Evolutionary conservation across 2,329 filamentous ascomycete genomes (phyloP), one percentile per base, ranked within the genome.

Genomic region (Zarea fungicola): DNA sequence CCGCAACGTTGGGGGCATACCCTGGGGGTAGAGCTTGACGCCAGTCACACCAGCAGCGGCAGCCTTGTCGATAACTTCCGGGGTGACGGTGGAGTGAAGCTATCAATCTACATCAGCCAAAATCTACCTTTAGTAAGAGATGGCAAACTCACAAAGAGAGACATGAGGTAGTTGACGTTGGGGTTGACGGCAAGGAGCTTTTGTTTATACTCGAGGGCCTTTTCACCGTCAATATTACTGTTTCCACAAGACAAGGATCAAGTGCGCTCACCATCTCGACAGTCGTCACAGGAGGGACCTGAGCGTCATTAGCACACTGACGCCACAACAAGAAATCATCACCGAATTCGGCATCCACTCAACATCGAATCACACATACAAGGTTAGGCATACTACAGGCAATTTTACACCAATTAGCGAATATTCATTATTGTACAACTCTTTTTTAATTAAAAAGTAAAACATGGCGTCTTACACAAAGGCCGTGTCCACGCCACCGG

Each of bases 151-250:
- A 72, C 74, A 60, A 81, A 89, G 36, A 90, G 74, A 1, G 85
- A 85, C 85, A 90, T 89, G 51, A 90, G 76, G 60, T 81, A 89
- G 51, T 77, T 77, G 51, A 89, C 80, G 44, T 75, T 72, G 3
- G 80, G 75, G 43, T 83, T 79, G 52, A 86, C 69, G 36, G 76
- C 73, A 56, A 77, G 70, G 14, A 90, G 72, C 39, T 76, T 73
- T 22, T 72, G 64, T 63, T 83, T 77, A 67, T 90, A 90, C 35
- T 80, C 80, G 21, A 89, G 69, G 8, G 83, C 85, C 63, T 80
- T 72, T 40, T 36, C 5, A 32, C 6, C 4, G 7, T 4, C 35
- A 41, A 49, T 34, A 22, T n/a, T n/a, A n/a, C n/a, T n/a, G n/a
- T n/a, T n/a, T n/a, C n/a, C n/a, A n/a, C n/a, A n/a, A n/a, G n/a